Percentiles rank a stretch among this genome's conserved stretches.
These are phyloP conservation scores for Tetrahymena malaccensis DNA, from an alignment of 73 alveolate species.

Conservation along the genomic window DNA sequence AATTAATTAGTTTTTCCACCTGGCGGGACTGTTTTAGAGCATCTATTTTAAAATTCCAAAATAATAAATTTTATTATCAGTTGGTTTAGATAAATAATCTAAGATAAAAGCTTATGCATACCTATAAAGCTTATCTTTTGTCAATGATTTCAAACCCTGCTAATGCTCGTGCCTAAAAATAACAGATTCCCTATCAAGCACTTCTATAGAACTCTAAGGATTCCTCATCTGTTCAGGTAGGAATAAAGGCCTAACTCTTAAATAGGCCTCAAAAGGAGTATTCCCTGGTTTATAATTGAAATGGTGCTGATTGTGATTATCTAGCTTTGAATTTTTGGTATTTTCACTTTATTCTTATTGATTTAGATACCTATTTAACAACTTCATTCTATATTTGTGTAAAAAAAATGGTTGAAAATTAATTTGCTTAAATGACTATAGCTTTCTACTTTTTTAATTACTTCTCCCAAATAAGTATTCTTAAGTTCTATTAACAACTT, in stretches of 20 bases:
- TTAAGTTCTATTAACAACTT: not conserved
- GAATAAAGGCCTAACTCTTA: not conserved
- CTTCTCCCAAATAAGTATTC: not conserved
- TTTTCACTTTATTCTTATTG: not conserved
- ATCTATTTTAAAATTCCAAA: not conserved
- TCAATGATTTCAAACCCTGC: not conserved
- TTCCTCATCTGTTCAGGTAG: not conserved
- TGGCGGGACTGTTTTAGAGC: not conserved
- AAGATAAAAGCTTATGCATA: not conserved
- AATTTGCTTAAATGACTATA: not conserved
- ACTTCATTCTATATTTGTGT: not conserved
- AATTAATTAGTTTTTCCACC: not conserved
- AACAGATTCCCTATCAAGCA: not conserved
- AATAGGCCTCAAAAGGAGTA: not conserved
- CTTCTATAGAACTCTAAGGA: not conserved
- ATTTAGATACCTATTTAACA: not conserved
- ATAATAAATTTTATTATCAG: not conserved
- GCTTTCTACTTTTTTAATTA: not conserved
- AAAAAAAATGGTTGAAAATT: not conserved
- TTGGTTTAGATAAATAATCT: not conserved
- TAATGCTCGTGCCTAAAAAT: not conserved
- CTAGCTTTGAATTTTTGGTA: not conserved
- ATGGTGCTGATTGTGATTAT: not conserved
- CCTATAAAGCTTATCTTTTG: not conserved
- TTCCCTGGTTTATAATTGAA: not conserved